Conservation (phyloP, 768 basidiomycete species). For the Kwoniella botswanensis region DNA sequence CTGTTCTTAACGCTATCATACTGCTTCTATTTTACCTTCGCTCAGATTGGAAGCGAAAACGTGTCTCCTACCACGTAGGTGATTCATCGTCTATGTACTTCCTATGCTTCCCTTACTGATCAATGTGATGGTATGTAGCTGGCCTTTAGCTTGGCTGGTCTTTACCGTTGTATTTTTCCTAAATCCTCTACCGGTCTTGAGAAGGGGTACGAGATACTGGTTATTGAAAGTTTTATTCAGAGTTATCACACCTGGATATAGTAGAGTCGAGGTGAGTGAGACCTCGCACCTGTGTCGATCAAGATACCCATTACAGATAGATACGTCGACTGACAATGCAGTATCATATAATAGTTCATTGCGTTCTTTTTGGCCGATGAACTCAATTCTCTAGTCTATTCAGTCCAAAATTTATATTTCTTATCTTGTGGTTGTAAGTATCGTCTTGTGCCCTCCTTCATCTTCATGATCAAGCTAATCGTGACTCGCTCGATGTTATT, state of each 20-base stretch:
- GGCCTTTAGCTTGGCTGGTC: conserved; percentile 71
- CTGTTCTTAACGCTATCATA: conserved; percentile 75
- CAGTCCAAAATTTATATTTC: conserved; percentile 73
- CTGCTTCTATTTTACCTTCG: conserved; percentile 84
- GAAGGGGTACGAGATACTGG: conserved; percentile 78
- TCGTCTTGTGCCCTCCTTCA: background rate
- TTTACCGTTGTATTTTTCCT: conserved; percentile 67
- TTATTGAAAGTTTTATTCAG: conserved; percentile 68
- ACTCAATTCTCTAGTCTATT: conserved; percentile 69
- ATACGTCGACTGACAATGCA: background rate
- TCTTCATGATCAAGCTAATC: background rate
- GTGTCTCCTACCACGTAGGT: conserved; percentile 69
- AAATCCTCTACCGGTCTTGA: conserved; percentile 75
- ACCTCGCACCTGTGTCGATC: background rate
- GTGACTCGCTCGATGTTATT: background rate
- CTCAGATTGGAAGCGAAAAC: conserved; percentile 64
- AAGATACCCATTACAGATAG: background rate
- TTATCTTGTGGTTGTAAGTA: conserved; percentile 67
- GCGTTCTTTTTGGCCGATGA: conserved; percentile 62
- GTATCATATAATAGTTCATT: conserved; percentile 50
- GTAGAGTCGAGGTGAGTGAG: conserved; percentile 72
- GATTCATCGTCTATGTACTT: no score
- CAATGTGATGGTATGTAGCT: conserved; percentile 26
- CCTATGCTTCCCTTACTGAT: background rate
- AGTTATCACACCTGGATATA: conserved; percentile 71